Conservation (phyloP, 306 rosid genomes). For the Sesbania bispinosa region DNA sequence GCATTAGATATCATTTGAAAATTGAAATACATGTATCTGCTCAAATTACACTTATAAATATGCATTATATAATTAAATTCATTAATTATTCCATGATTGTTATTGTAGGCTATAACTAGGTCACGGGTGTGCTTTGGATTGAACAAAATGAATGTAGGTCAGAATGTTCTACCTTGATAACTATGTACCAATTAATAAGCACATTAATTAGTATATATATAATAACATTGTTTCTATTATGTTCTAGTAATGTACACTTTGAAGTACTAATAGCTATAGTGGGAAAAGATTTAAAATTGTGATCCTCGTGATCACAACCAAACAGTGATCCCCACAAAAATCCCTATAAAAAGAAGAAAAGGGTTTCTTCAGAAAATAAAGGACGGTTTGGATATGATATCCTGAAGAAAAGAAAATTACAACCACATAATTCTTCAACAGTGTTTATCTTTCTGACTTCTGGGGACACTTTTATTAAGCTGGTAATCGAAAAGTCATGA, state of each 20-base stretch:
- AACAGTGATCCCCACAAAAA: constrained; percentile 34
- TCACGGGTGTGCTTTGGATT: constrained; percentile 71
- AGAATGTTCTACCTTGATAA: constrained; percentile 60
- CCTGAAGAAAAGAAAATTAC: not conserved
- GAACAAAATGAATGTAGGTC: constrained; percentile 46
- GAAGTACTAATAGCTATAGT: constrained; percentile 17
- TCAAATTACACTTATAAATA: constrained; percentile 18
- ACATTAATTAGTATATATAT: not conserved
- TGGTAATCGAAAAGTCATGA: constrained; percentile 24
- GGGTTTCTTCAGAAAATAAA: not conserved
- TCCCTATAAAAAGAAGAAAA: not conserved
- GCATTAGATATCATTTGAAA: constrained; percentile 29
- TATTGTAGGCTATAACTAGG: too few species aligned
- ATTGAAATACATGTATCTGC: constrained; percentile 1
- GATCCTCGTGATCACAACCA: constrained; percentile 42
- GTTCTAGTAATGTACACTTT: constrained; percentile 20
- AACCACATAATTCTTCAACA: constrained; percentile 18
- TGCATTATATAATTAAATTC: constrained; percentile 6
- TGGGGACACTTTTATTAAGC: constrained; percentile 16
- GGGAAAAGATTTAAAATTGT: constrained; percentile 18
- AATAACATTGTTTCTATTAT: constrained; percentile 14
- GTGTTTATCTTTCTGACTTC: constrained; percentile 30
- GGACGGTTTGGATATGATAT: constrained; percentile 18
- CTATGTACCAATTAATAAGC: constrained; percentile 33
- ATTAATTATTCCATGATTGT: too few species aligned